Base-by-base conservation (phyloP, 192 early-diverging fungal species). In the Spizellomyces sp. region DNA sequence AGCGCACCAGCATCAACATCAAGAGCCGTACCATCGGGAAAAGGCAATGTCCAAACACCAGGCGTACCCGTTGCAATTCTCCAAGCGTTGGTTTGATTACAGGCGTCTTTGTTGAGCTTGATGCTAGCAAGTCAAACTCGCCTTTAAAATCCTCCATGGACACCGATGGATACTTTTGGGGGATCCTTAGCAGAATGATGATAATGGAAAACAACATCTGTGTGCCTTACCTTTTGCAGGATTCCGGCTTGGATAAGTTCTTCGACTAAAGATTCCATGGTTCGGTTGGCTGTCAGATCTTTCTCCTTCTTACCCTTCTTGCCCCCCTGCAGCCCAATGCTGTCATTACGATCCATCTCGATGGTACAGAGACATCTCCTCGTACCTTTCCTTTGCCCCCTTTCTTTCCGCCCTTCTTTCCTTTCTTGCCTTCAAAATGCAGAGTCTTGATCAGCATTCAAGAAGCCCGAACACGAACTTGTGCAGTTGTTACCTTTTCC, bases 301-400 rank as follows among this genome's bases (percentile, higher is more conserved):
- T 88, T 88, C 61, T 88, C 87, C 62, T 88, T 88, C 62, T 88
- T 88, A 9, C 87, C 87, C 66, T 88, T 85, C 71, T 81, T 81
- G 4, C 78, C 77, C 58, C 75, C 67, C 46, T 71, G 71, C 41
- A 68, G 17, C 5, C 52, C 21, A 12, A 46, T 64, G 60, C 41
- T 62, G 59, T 15, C n/a, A 61, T 21, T 14, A 36, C 12, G 2
- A 61, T 61, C 12, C 22, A 45, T 59, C 3, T 2, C 14, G 15
- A n/a, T 54, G 15, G 2, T 3, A 54, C 0, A 54, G 41, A 62
- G n/a, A 36, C 57, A 42, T 2, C 21, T 45, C 1, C 22, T 56
- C 73, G n/a, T 21, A 79, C 77, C 74, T 84, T 84, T 59, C 81
- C 83, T 69, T 86, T 81, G 8, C 76, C 77, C 2, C 79, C 79